Evolutionary conservation across 2,329 filamentous ascomycete species (phyloP).

Genomic region (Colletotrichum tamarilloi): DNA sequence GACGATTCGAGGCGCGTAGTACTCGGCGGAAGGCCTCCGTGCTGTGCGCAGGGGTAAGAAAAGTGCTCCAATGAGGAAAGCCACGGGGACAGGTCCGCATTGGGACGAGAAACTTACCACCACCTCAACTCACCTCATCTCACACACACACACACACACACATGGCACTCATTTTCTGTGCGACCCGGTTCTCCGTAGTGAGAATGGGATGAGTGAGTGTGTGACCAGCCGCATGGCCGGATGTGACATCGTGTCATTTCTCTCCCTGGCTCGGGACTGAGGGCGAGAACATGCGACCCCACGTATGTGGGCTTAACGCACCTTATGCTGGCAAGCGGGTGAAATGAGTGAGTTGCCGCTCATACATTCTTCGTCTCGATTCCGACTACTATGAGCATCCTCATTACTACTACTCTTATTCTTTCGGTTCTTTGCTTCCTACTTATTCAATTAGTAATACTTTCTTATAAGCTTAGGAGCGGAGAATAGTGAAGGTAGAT

Average conservation of each 20-base stretch:
- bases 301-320: neutral
- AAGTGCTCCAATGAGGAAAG: conserved; percentile 33
- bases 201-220: neutral
- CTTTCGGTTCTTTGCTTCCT: too few relatives aligned
- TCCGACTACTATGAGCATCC: too few relatives aligned
- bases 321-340: neutral
- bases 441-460: too few relatives aligned
- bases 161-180: neutral
- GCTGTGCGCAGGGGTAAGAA: conserved; percentile 11
- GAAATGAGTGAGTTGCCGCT: too few relatives aligned
- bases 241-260: conserved; percentile 23
- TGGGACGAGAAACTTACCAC: neutral
- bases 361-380: too few relatives aligned
- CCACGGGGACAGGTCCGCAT: conserved; percentile 14
- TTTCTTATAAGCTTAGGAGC: too few relatives aligned
- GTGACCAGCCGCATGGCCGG: conserved; percentile 27
- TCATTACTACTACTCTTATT: too few relatives aligned
- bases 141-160: neutral
- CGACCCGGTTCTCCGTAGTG: conserved; percentile 16
- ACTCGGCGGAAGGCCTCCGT: conserved; percentile 33
- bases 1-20: conserved; percentile 24
- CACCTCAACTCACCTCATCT: neutral
- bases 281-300: conserved; percentile 1
- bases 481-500: too few relatives aligned
- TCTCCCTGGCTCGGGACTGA: conserved; percentile 9